Evolutionary conservation across 345 rosid species (phyloP).

Genomic region (Sonneratia caseolaris): DNA sequence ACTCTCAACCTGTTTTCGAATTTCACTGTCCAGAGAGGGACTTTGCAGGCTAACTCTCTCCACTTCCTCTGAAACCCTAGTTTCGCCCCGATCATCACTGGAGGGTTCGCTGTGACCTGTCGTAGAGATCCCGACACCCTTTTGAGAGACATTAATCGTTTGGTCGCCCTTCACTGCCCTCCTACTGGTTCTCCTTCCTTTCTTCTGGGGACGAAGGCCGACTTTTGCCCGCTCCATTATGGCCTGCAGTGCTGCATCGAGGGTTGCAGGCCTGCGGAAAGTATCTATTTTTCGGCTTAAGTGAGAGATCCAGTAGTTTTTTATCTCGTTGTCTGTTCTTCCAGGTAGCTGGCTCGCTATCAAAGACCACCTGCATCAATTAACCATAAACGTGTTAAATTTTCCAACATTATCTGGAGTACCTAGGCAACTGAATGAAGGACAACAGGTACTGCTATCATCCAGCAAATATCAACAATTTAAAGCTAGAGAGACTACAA

Average conservation of each 20-base stretch:
- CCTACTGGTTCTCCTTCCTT: slow-evolving; percentile 21
- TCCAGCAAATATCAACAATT: too few relatives aligned
- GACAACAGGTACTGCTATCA: too few relatives aligned
- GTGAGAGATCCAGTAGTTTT: slow-evolving; percentile 63
- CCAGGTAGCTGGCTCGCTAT: slow-evolving; percentile 54
- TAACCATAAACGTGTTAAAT: background rate
- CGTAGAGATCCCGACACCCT: background rate
- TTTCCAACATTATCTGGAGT: too few relatives aligned
- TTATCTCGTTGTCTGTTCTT: slow-evolving; percentile 65
- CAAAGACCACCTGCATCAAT: slow-evolving; percentile 44
- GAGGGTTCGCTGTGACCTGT: background rate
- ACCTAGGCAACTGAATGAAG: too few relatives aligned
- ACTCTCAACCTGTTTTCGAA: background rate
- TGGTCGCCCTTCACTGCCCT: slow-evolving; percentile 18
- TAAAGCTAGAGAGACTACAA: too few relatives aligned
- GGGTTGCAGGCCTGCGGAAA: slow-evolving; percentile 15
- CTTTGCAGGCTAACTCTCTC: background rate
- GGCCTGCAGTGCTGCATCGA: background rate
- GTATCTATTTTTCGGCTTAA: slow-evolving; percentile 37
- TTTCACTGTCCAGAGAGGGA: background rate
- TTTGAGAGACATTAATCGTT: background rate
- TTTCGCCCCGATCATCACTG: too few relatives aligned
- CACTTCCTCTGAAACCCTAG: background rate
- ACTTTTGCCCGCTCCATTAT: slow-evolving; percentile 10
- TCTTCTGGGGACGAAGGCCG: slow-evolving; percentile 8